Percentiles rank a stretch among this genome's conserved stretches.
Conservation (phyloP, 140 eudicot species). For the Stevia rebaudiana region DNA sequence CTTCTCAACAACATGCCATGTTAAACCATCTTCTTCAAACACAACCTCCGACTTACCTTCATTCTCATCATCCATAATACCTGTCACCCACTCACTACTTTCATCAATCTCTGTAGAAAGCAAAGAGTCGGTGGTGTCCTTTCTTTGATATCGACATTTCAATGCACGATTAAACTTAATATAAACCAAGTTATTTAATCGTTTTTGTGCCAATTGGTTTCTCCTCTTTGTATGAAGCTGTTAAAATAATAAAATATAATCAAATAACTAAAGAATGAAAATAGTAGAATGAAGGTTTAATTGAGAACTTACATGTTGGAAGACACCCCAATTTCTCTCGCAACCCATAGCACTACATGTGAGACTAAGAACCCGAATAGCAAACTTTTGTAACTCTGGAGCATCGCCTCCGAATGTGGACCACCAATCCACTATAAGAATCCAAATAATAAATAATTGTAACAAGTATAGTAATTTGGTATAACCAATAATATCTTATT, state of each 20-base stretch:
- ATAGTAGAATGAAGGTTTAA: background rate
- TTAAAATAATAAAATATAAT: background rate
- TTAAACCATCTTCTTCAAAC: too few species aligned
- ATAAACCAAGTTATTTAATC: background rate
- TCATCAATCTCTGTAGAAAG: too few species aligned
- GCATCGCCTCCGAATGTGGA: slow-evolving; percentile 27
- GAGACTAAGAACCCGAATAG: slow-evolving; percentile 29
- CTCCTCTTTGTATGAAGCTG: slow-evolving; percentile 17
- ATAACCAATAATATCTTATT: too few species aligned
- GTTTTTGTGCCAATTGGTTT: slow-evolving; percentile 18
- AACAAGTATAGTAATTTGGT: too few species aligned
- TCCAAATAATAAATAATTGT: background rate
- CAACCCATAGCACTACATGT: slow-evolving; percentile 42
- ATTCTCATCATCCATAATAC: too few species aligned
- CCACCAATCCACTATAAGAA: slow-evolving; percentile 5
- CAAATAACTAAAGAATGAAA: background rate
- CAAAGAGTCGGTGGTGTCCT: too few species aligned
- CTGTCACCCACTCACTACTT: too few species aligned
- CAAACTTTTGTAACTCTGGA: slow-evolving; percentile 35
- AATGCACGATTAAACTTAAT: too few species aligned
- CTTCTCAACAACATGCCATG: too few species aligned
- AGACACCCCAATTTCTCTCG: slow-evolving; percentile 42
- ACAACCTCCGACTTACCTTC: too few species aligned
- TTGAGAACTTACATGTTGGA: slow-evolving; percentile 16
- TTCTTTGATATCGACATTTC: too few species aligned